Evolutionary conservation across 1,284 basidiomycete genomes (phyloP).

Genomic region (Malassezia vespertilionis): DNA sequence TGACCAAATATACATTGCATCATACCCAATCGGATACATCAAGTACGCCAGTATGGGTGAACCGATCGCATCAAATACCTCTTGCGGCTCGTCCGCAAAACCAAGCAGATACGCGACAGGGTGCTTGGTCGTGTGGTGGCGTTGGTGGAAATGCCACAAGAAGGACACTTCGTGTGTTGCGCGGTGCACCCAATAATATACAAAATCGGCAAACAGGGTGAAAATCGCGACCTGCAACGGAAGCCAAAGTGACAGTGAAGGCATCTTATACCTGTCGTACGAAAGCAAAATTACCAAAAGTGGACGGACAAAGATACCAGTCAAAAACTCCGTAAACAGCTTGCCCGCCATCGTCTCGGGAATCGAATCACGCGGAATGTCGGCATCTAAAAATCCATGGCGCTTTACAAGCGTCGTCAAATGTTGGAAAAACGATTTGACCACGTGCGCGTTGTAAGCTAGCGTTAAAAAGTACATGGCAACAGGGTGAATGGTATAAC

Average conservation of each 20-base stretch:
- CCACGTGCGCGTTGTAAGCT: constrained; percentile 21
- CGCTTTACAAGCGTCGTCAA: constrained; percentile 15
- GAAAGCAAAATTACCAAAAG: constrained; percentile 16
- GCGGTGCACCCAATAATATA: constrained; percentile 38
- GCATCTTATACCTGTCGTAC: constrained; percentile 5
- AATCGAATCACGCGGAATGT: constrained; percentile 21
- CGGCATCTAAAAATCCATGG: constrained; percentile 33
- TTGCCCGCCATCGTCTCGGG: constrained; percentile 23
- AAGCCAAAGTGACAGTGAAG: constrained; percentile 12
- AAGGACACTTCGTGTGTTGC: constrained; percentile 28
- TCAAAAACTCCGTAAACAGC: constrained; percentile 13
- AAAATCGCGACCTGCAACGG: constrained; percentile 20
- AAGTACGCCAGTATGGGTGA: constrained; percentile 29
- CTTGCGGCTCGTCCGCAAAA: constrained; percentile 35
- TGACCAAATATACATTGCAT: constrained; percentile 20
- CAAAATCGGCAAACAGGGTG: constrained; percentile 23
- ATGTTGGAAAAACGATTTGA: constrained; percentile 17
- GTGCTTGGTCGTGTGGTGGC: constrained; percentile 35
- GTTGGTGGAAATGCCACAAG: constrained; percentile 26
- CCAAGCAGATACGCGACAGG: constrained; percentile 26
- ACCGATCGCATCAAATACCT: constrained; percentile 30
- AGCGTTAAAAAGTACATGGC: constrained; percentile 22
- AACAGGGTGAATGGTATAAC: constrained; percentile 25
- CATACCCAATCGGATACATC: constrained; percentile 23
- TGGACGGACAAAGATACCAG: constrained; percentile 1